Percentiles rank a stretch among this genome's conserved stretches.
These are phyloP conservation scores for Coemansia umbellata DNA, from an alignment of 192 early-diverging fungal species.

Conservation along the genomic window DNA sequence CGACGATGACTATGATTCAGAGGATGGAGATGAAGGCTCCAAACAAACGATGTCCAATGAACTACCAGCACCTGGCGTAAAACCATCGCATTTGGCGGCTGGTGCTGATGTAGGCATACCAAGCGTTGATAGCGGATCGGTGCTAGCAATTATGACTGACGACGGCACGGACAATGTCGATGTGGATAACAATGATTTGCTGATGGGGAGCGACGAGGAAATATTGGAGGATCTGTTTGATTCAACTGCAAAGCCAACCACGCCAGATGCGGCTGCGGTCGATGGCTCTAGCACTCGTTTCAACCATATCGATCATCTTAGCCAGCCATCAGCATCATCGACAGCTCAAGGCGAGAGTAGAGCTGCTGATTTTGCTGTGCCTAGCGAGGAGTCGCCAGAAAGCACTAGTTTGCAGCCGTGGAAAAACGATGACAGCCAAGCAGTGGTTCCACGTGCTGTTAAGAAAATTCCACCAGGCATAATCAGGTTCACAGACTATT, in stretches of 20 bases:
- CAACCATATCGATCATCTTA: not conserved
- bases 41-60: no score
- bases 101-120: not conserved
- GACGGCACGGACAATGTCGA: not conserved
- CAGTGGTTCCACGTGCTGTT: slow-evolving; percentile 15
- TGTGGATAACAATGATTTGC: slow-evolving; percentile 7
- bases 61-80: no score
- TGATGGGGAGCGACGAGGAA: slow-evolving; percentile 37
- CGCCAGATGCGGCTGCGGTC: not conserved
- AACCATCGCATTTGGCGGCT: no score
- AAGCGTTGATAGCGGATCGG: not conserved
- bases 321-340: not conserved
- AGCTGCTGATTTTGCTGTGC: not conserved
- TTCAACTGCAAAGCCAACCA: slow-evolving; percentile 19
- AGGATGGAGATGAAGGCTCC: slow-evolving; percentile 31
- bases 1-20: slow-evolving; percentile 57
- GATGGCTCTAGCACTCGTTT: not conserved
- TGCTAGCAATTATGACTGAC: slow-evolving; percentile 5
- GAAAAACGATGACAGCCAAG: not conserved
- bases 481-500: slow-evolving; percentile 43
- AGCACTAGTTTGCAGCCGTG: not conserved
- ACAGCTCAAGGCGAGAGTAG: not conserved
- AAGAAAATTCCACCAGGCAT: slow-evolving; percentile 37
- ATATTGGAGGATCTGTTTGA: slow-evolving; percentile 50
- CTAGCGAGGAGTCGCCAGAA: not conserved